Evolutionary conservation across 306 rosid genomes (phyloP).

Genomic region (Castanea mollissima): DNA sequence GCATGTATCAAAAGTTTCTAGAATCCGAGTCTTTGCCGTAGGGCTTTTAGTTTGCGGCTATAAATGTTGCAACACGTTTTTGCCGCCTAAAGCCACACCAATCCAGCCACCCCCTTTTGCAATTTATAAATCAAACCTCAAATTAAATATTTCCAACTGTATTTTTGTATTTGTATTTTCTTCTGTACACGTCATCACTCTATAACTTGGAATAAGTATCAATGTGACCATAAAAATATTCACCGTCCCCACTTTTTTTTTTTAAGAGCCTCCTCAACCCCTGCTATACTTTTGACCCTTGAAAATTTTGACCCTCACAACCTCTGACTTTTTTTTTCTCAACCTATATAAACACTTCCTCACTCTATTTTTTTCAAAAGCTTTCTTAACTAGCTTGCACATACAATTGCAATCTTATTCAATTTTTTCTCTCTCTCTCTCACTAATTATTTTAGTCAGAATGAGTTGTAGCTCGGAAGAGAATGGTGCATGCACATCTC

Average conservation of each 20-base stretch:
- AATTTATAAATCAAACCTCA: too few relatives aligned
- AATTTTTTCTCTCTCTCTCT: too few relatives aligned
- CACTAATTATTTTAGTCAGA: neutral
- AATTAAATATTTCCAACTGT: too few relatives aligned
- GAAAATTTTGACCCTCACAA: slow-evolving; percentile 34
- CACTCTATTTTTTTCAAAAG: neutral
- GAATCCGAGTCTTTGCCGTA: neutral
- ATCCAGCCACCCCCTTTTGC: too few relatives aligned
- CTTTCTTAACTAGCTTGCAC: neutral
- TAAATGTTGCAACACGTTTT: neutral
- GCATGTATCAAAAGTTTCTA: neutral
- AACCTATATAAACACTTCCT: neutral
- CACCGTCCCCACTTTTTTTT: neutral
- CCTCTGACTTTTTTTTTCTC: slow-evolving; percentile 15
- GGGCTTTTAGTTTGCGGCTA: neutral
- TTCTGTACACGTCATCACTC: too few relatives aligned
- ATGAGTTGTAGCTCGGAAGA: slow-evolving; percentile 41
- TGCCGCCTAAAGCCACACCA: too few relatives aligned
- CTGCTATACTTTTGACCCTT: slow-evolving; percentile 30
- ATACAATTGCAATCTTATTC: too few relatives aligned
- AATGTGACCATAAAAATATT: neutral
- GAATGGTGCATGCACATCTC: neutral
- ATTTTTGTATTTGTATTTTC: too few relatives aligned
- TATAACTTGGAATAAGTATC: neutral
- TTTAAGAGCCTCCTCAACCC: neutral